Percentiles rank a stretch among this genome's conserved stretches.
These are phyloP conservation scores for Echeveria elegans DNA, from an alignment of 164 flowering plant genomes.

Conservation along the genomic window DNA sequence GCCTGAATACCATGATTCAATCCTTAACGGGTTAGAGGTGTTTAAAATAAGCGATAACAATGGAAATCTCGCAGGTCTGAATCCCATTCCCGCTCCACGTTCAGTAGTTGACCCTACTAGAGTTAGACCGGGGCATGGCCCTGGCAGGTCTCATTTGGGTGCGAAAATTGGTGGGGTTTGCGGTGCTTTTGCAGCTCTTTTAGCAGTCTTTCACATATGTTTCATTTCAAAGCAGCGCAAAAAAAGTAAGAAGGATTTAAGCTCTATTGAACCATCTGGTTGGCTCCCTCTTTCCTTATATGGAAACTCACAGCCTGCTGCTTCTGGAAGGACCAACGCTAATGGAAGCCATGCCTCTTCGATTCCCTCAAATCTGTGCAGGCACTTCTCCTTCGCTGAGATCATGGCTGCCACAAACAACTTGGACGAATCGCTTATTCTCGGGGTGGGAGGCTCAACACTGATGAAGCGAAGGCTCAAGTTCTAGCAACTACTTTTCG, in stretches of 20 bases:
- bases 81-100: slow-evolving; percentile 9
- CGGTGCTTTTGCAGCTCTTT: slow-evolving; percentile 14
- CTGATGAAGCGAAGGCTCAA: too few species aligned
- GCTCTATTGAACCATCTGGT: not conserved
- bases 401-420: slow-evolving; percentile 35
- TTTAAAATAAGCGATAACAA: slow-evolving; percentile 14
- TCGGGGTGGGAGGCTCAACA: slow-evolving; percentile 45
- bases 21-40: slow-evolving; percentile 19
- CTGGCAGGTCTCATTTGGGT: not conserved
- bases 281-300: not conserved
- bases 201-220: not conserved
- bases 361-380: slow-evolving; percentile 32
- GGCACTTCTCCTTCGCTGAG: slow-evolving; percentile 40
- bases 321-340: not conserved
- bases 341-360: slow-evolving; percentile 10
- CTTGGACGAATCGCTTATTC: slow-evolving; percentile 25
- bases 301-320: not conserved
- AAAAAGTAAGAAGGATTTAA: not conserved
- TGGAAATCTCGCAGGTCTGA: slow-evolving; percentile 16
- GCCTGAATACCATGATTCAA: slow-evolving; percentile 5
- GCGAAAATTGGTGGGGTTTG: slow-evolving; percentile 21
- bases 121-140: not conserved
- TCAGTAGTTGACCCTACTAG: not conserved
- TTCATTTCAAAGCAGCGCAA: not conserved
- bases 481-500: too few species aligned